Evolutionary conservation across 1,139 yeast species (phyloP), one percentile per base, ranked within the genome.

Genomic region (Saccharomyces hybrid): DNA sequence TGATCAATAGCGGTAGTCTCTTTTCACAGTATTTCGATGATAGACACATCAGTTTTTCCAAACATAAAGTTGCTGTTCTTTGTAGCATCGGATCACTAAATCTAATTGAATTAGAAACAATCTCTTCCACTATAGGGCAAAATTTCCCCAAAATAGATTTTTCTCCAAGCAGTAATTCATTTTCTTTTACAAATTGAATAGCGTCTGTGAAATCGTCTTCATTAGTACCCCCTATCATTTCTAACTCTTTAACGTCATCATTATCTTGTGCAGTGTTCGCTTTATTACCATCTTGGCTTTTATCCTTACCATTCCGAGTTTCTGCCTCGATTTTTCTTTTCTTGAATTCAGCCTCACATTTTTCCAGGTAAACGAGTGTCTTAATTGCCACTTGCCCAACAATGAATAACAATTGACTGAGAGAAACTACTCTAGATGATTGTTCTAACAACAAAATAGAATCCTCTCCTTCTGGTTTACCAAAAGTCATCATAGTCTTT

Each of bases 131-230:
- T 56, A 91, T 70, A 0, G 90, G 88, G 0, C 96, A 95, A 70
- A 89, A 91, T 63, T 81, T 78, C 0, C 91, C 80, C 31, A 95
- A 74, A 38, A 95, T 68, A 0, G 97, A 86, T 50, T 75, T 74
- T 16, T 86, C 86, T 2, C 95, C 95, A 70, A 79, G 90, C 27
- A 95, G 73, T 23, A 95, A 70, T 63, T 91, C 97, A 46, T 82
- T 80, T 64, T 95, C 99, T 59, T 90, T 86, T 50, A 93, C 85
- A 58, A 81, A 85, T 1, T 80, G 75, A 14, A 95, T 83, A 0
- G 96, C 96, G 70, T 93, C 99, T 0, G 95, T 76, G 63, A 93
- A 93, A 65, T 91, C 98, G 72, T 95, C 99, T 67, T 93, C 99
- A 1, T 91, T 83, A 0, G 97, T 88, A 31, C 96, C 96, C 6